phyloP scores from a whole-genome alignment of 148 eudicot species.

The Camellia lanceoleosa region DNA sequence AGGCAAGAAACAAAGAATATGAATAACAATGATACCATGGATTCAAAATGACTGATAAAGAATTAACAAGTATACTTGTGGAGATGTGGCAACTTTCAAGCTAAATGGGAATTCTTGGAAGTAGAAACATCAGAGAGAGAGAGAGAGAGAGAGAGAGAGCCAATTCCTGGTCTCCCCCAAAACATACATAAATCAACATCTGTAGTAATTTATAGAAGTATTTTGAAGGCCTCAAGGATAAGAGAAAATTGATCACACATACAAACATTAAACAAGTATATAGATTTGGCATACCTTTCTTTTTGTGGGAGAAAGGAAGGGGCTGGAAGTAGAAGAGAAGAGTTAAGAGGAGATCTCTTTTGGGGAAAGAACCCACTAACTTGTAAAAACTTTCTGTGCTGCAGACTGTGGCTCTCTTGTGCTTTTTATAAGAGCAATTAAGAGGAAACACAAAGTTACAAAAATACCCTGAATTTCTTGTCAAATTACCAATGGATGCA shows the following conservation, averaged over 20 bases:
- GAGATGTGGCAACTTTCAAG: not conserved
- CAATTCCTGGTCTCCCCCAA: not conserved
- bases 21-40: not conserved
- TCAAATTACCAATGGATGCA: not conserved
- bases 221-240: too few relatives aligned
- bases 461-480: constrained; percentile 18
- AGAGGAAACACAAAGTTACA: constrained; percentile 9
- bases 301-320: not conserved
- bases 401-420: not conserved
- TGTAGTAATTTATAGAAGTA: not conserved
- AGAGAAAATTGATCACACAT: too few relatives aligned
- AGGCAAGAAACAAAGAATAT: too few relatives aligned
- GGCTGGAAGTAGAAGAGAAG: not conserved
- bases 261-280: not conserved
- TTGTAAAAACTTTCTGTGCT: not conserved
- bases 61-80: too few relatives aligned
- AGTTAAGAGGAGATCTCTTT: not conserved
- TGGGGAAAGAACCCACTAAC: not conserved
- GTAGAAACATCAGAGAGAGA: not conserved
- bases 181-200: not conserved
- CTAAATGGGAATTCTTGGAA: not conserved
- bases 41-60: too few relatives aligned
- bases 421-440: constrained; percentile 15
- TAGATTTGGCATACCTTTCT: not conserved
- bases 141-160: not conserved